A percentile compares a stretch with the other conserved stretches of the same genome.
phyloP scores from a whole-genome alignment of 2,329 filamentous ascomycete genomes.

The Hypomyces perniciosus region DNA sequence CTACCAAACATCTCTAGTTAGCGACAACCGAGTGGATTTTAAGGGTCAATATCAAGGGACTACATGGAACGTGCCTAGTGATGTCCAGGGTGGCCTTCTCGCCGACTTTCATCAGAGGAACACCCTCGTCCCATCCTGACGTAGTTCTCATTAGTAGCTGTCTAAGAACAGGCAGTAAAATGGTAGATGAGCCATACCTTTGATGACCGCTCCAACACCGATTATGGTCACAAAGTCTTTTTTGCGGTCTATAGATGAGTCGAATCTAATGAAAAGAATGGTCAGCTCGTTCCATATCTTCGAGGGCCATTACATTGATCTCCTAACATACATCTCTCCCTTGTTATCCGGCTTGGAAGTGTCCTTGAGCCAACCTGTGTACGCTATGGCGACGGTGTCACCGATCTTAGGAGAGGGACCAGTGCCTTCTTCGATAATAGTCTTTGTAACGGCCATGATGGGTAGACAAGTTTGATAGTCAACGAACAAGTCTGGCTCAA shows the following conservation, averaged over 20 bases:
- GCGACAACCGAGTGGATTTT: background rate
- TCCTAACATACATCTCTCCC: constrained; percentile 60
- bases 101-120: constrained; percentile 78
- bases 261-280: constrained; percentile 58
- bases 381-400: constrained; percentile 79
- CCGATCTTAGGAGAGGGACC: constrained; percentile 55
- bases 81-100: constrained; percentile 87
- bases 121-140: constrained; percentile 78
- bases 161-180: constrained; percentile 4
- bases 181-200: constrained; percentile 51
- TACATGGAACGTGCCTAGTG: constrained; percentile 35
- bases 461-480: no score
- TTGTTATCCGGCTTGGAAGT: constrained; percentile 52
- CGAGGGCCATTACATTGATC: background rate
- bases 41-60: background rate
- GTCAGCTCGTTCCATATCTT: background rate
- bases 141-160: background rate
- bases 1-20: constrained; percentile 27
- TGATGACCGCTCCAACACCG: constrained; percentile 79
- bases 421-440: constrained; percentile 54
- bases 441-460: constrained; percentile 55
- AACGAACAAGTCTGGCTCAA: no score
- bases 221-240: constrained; percentile 70
- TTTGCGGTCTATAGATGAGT: constrained; percentile 72
- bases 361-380: constrained; percentile 83